phyloP scores from a whole-genome alignment of 768 basidiomycete genomes.

The Macrolepiota fuliginosa region DNA sequence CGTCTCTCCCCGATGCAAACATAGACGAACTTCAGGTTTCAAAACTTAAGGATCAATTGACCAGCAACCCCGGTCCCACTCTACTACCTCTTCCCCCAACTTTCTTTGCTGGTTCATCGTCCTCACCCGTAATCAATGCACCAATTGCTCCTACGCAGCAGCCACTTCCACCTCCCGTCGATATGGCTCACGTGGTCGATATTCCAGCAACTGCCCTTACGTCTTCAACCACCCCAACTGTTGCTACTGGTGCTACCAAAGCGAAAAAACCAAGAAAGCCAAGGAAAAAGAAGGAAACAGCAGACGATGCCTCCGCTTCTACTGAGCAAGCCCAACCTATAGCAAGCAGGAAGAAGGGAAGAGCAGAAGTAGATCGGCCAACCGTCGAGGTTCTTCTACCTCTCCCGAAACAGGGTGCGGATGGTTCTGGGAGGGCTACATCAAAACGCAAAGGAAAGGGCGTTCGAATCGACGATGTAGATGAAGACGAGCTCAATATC shows the following conservation, averaged over 20 bases:
- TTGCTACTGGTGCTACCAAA: conserved; percentile 12
- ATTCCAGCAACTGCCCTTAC: conserved; percentile 24
- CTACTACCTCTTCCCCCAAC: conserved; percentile 32
- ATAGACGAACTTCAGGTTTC: conserved; percentile 27
- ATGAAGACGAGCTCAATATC: conserved; percentile 8
- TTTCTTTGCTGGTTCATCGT: conserved; percentile 47
- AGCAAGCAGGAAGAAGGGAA: background rate
- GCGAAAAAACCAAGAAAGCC: conserved; percentile 24
- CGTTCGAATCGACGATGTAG: background rate
- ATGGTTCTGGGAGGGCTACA: background rate
- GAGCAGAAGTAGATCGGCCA: background rate
- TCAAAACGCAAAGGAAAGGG: background rate
- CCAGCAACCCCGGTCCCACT: conserved; percentile 14
- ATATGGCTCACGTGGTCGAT: conserved; percentile 28
- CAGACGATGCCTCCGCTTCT: background rate
- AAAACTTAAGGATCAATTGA: background rate
- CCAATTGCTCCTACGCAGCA: conserved; percentile 15
- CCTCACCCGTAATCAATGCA: conserved; percentile 17
- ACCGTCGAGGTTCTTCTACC: conserved; percentile 1
- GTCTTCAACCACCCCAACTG: background rate
- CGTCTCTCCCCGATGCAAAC: conserved; percentile 27
- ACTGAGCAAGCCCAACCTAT: background rate
- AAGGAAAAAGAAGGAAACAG: conserved; percentile 24
- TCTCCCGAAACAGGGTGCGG: background rate
- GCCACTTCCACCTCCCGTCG: background rate